Percentiles rank a stretch among this genome's conserved stretches.
These are phyloP conservation scores for Coelastrella sp. DNA, from an alignment of 139 green algal genomes.

Conservation along the genomic window DNA sequence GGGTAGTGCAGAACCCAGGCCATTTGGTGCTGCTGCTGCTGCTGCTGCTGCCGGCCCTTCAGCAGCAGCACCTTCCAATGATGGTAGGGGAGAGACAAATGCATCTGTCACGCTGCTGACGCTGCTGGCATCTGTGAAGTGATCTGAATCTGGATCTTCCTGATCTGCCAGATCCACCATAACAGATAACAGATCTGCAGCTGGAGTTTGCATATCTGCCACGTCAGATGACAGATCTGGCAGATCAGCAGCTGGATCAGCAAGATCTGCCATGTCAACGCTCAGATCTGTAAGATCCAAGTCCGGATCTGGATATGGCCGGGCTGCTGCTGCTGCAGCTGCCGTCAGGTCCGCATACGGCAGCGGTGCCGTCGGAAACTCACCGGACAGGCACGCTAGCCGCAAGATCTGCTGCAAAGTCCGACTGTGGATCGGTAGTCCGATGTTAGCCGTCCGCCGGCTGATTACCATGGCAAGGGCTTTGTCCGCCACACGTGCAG, in stretches of 20 bases:
- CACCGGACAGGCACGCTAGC: not conserved
- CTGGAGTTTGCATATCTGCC: too few species aligned
- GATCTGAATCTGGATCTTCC: too few species aligned
- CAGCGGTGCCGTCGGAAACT: not conserved
- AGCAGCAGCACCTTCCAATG: not conserved
- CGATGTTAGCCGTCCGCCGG: not conserved
- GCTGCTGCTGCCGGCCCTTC: not conserved
- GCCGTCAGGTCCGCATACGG: not conserved
- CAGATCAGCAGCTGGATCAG: too few species aligned
- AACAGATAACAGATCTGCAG: too few species aligned
- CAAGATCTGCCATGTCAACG: too few species aligned
- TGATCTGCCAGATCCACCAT: too few species aligned
- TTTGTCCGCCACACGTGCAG: not conserved
- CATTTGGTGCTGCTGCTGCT: not conserved
- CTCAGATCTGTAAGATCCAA: not conserved
- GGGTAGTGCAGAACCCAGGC: not conserved
- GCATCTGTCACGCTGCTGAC: not conserved
- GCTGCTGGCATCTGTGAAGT: not conserved
- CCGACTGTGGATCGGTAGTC: not conserved
- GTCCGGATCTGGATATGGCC: not conserved
- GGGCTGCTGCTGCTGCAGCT: not conserved
- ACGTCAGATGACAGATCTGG: too few species aligned
- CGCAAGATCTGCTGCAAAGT: not conserved
- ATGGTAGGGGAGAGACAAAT: not conserved
- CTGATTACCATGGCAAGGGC: not conserved